Base-by-base conservation (phyloP, 2,329 filamentous ascomycete genomes). In the Diplodia seriata region DNA sequence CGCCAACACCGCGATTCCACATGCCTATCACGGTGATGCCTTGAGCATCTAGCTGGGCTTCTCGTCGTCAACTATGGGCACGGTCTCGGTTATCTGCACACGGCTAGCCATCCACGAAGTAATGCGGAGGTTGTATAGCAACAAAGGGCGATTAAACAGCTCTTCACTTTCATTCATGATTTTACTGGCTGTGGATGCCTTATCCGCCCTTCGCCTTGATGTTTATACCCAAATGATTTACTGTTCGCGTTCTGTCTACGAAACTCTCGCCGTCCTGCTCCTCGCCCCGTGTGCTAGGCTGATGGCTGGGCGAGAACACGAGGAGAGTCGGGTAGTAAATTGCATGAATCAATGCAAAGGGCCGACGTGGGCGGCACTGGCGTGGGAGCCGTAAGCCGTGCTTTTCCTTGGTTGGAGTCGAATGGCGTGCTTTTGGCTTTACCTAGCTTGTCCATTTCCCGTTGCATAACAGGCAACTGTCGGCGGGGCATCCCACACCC, bases 361-460 rank as follows among this genome's bases (percentile, higher is more conserved):
- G n/a, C 59, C 59, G 59, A 51, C 4, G 40, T 47, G 59, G 43
- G 29, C 59, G 43, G 36, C 12, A 26, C 59, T 51, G 43, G n/a
- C 14, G 29, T 36, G n/a, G 36, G 29, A 51, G 47, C 31, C 43
- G 20, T 50, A 51, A 63, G 59, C 59, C 59, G 59, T 63, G 59
- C 15, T 11, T 63, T 63, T 51, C 43, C 59, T 26, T 49, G 59
- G 59, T 47, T 5, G n/a, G 7, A 53, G 7, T 43, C 12, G 47
- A 15, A 63, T 63, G 59, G 47, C 59, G 59, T 63, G 59, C 59
- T 63, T 63, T 63, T 63, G 47, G 47, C 59, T 63, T 63, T 63
- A 51, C 59, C 59, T 63, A 63, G 59, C 59, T 63, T 26, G 59
- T 51, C 7, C 43, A 38, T 23, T 36, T 36, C 31, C 43, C 59